A percentile compares a stretch with the other conserved stretches of the same genome.
Conservation (phyloP, 257 asterid genomes). For the Datura wrightii region DNA sequence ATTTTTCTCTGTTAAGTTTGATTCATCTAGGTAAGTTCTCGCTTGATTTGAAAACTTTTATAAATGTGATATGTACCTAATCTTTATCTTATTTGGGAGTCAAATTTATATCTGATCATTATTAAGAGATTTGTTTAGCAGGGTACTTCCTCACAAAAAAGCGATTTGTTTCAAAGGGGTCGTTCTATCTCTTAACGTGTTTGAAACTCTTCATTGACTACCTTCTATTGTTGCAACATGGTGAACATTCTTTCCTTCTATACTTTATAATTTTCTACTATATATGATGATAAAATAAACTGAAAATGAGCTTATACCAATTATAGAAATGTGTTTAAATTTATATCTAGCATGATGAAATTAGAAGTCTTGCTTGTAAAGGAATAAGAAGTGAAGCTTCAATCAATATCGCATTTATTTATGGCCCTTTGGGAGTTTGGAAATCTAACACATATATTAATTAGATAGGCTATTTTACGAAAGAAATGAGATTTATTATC, state of each 20-base stretch:
- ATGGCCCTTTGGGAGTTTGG: rapidly evolving
- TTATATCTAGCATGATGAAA: neutral
- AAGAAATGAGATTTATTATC: no score
- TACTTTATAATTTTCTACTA: neutral
- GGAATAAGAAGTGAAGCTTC: neutral
- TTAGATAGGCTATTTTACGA: neutral
- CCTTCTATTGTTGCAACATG: neutral
- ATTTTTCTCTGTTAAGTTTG: neutral
- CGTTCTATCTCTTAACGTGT: neutral
- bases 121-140: neutral
- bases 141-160: neutral
- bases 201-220: neutral
- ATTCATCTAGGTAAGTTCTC: neutral
- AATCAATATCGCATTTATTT: neutral
- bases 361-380: neutral
- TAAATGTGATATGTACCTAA: neutral
- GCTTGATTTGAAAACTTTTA: neutral
- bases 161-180: neutral
- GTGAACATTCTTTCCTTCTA: neutral
- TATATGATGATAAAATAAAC: neutral
- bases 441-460: neutral
- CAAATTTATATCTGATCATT: neutral
- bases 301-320: neutral
- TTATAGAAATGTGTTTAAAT: neutral
- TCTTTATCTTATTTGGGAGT: neutral